Conservation (phyloP, 805 yeast species). For the Ogataea ramenticola region DNA sequence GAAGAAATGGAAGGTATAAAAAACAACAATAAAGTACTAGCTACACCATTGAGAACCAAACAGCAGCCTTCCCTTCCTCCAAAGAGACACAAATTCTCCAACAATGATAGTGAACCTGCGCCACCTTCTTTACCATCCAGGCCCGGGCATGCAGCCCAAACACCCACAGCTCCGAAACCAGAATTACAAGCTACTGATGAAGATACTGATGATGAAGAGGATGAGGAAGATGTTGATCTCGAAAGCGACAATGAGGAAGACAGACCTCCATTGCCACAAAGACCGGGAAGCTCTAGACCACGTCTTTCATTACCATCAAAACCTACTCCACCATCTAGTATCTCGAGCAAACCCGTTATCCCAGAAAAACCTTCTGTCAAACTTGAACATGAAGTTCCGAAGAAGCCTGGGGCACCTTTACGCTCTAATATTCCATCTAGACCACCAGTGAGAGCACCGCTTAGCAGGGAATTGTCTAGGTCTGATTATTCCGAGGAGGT, state of each 20-base stretch:
- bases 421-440: background rate
- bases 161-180: background rate
- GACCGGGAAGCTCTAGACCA: background rate
- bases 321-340: constrained; percentile 3
- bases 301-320: constrained; percentile 7
- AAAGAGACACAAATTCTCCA: background rate
- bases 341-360: background rate
- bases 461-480: too few relatives aligned
- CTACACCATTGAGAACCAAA: background rate
- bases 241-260: background rate
- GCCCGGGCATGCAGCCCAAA: background rate
- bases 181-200: background rate
- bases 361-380: background rate
- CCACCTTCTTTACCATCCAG: background rate
- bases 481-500: too few relatives aligned
- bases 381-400: background rate
- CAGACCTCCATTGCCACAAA: constrained; percentile 1
- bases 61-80: background rate
- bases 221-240: background rate
- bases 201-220: background rate
- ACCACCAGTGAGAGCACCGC: background rate
- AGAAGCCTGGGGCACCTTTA: background rate
- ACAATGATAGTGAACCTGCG: background rate
- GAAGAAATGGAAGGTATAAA: background rate
- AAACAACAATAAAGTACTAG: too few relatives aligned